These are phyloP conservation scores for Harrya chromipes DNA, from an alignment of 768 basidiomycete species.

Conservation along the genomic window DNA sequence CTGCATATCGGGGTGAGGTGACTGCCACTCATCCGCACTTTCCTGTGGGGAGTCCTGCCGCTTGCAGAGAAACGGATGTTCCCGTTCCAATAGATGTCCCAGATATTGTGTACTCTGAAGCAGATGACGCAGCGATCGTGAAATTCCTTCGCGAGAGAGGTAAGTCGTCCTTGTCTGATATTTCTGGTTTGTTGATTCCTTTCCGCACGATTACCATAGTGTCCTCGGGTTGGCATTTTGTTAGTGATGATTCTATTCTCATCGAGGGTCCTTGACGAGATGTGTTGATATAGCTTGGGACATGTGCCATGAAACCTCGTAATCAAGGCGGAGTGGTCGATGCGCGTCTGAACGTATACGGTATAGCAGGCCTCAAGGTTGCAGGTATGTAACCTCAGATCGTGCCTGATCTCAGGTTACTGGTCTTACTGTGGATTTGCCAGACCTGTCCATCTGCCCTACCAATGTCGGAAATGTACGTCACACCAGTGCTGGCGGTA, in stretches of 20 bases:
- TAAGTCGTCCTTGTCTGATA: neutral
- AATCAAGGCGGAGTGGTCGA: conserved; percentile 10
- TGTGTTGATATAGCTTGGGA: conserved; percentile 44
- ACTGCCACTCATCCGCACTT: conserved; percentile 28
- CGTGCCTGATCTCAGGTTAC: too few species aligned
- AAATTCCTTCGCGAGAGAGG: conserved; percentile 14
- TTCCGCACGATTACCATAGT: neutral
- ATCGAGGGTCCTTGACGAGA: neutral
- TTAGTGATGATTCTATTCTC: neutral
- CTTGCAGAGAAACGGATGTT: conserved; percentile 11
- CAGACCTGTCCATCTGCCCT: too few species aligned
- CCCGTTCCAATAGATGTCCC: conserved; percentile 27
- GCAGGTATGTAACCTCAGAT: conserved; percentile 6
- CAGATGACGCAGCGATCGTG: conserved; percentile 34
- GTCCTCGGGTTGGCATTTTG: neutral
- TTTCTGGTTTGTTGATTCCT: neutral
- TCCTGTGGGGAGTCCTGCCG: conserved; percentile 25
- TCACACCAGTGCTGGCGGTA: too few species aligned
- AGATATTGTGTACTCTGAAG: conserved; percentile 29
- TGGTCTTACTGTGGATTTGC: neutral
- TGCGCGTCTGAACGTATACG: conserved; percentile 13
- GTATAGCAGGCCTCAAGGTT: conserved; percentile 8
- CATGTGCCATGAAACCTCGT: conserved; percentile 60
- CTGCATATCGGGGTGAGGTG: conserved; percentile 23
- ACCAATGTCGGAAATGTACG: too few species aligned